phyloP scores from a whole-genome alignment of 805 yeast genomes.

The Wickerhamiella australiensis region DNA sequence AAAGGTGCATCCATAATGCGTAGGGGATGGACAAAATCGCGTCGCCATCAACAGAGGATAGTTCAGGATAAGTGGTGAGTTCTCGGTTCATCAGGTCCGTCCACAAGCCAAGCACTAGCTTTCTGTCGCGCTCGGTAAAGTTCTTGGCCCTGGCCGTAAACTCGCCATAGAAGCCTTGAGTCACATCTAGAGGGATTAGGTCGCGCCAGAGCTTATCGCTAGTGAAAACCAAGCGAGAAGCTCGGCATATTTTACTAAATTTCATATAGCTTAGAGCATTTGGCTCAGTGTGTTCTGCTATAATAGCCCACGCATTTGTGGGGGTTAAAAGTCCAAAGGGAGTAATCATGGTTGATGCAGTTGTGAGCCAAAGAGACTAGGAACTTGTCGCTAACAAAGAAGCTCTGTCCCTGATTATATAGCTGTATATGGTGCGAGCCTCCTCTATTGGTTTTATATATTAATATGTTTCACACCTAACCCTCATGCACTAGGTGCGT shows the following conservation, averaged over 20 bases:
- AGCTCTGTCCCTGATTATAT: background rate
- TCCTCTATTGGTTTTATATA: background rate
- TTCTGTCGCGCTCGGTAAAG: too few relatives aligned
- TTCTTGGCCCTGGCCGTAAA: background rate
- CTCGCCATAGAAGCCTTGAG: background rate
- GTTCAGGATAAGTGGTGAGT: background rate
- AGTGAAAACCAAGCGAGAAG: background rate
- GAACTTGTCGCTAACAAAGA: too few relatives aligned
- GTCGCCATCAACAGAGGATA: background rate
- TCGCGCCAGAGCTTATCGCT: background rate
- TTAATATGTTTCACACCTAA: background rate
- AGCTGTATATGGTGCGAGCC: too few relatives aligned
- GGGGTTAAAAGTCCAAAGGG: background rate
- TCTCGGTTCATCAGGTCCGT: background rate
- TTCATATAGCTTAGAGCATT: background rate
- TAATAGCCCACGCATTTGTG: slow-evolving; percentile 1
- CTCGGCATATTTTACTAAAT: background rate
- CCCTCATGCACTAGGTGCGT: background rate
- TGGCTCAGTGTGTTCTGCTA: background rate
- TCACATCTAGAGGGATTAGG: background rate
- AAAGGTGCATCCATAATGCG: background rate
- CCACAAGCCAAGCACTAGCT: background rate
- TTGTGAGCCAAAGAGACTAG: too few relatives aligned
- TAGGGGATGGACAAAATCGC: background rate
- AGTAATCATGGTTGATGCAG: background rate